Conservation (phyloP, 768 basidiomycete genomes). For the Mycena metata region DNA sequence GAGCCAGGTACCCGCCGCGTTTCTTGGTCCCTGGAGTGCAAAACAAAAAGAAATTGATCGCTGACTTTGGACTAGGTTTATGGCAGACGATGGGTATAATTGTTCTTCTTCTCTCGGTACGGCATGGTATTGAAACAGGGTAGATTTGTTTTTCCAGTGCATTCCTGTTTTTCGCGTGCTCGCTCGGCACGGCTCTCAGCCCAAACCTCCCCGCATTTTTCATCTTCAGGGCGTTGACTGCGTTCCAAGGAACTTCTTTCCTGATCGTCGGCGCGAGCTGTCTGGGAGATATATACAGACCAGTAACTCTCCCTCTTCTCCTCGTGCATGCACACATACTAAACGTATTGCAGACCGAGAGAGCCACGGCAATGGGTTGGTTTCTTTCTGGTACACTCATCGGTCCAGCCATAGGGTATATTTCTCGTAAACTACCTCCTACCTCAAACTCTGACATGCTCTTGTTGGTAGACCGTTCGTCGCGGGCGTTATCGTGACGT, state of each 20-base stretch:
- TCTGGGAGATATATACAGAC: conserved; percentile 37
- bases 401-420: conserved; percentile 38
- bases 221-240: conserved; percentile 37
- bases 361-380: conserved; percentile 38
- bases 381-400: conserved; percentile 37
- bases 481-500: conserved; percentile 37
- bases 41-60: too few species aligned
- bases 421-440: not conserved
- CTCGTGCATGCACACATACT: not conserved
- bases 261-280: conserved; percentile 36
- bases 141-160: conserved; percentile 37
- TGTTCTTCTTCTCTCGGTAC: not conserved
- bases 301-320: conserved; percentile 4
- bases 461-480: conserved; percentile 29
- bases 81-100: conserved; percentile 38
- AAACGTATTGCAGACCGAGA: conserved; percentile 20
- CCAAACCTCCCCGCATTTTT: conserved; percentile 37
- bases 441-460: not conserved
- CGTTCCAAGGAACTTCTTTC: conserved; percentile 37
- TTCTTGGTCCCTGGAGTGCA: too few species aligned
- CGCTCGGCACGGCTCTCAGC: conserved; percentile 38
- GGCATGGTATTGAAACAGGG: conserved; percentile 10
- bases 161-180: conserved; percentile 35
- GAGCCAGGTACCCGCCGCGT: conserved; percentile 27
- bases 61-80: conserved; percentile 31